Percentiles rank a stretch among this genome's conserved stretches.
Evolutionary conservation across 2,329 filamentous ascomycete species (phyloP).

Genomic region (Pseudogymnoascus sp.): DNA sequence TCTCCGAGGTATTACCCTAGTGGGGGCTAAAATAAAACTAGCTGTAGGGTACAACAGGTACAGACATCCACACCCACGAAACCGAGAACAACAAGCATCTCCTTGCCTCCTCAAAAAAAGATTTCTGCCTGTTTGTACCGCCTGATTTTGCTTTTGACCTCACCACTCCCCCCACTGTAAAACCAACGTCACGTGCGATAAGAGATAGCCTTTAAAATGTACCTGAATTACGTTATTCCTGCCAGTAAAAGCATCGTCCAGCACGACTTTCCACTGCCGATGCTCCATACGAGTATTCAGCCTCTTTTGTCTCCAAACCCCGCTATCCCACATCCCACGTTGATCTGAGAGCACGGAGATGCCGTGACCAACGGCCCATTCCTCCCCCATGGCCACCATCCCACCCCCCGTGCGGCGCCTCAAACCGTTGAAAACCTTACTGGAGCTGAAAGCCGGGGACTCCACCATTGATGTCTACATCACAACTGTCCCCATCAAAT

Average conservation of each 20-base stretch:
- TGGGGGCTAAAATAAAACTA: neutral
- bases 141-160: neutral
- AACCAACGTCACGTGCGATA: neutral
- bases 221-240: neutral
- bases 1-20: neutral
- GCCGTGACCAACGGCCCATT: neutral
- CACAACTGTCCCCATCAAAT: conserved; percentile 62
- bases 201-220: neutral
- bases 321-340: neutral
- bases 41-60: neutral
- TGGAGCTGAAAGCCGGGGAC: conserved; percentile 53
- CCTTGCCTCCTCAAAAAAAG: neutral
- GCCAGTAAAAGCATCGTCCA: neutral
- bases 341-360: neutral
- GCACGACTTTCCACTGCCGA: neutral
- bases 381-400: neutral
- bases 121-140: neutral
- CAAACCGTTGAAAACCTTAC: conserved; percentile 55
- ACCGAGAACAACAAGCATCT: neutral
- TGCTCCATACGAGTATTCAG: neutral
- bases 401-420: conserved; percentile 24
- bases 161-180: neutral
- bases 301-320: neutral
- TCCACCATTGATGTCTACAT: conserved; percentile 56
- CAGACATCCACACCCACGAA: neutral